phyloP scores from a whole-genome alignment of 2,329 filamentous ascomycete genomes.

The Trichoderma semiorbis region DNA sequence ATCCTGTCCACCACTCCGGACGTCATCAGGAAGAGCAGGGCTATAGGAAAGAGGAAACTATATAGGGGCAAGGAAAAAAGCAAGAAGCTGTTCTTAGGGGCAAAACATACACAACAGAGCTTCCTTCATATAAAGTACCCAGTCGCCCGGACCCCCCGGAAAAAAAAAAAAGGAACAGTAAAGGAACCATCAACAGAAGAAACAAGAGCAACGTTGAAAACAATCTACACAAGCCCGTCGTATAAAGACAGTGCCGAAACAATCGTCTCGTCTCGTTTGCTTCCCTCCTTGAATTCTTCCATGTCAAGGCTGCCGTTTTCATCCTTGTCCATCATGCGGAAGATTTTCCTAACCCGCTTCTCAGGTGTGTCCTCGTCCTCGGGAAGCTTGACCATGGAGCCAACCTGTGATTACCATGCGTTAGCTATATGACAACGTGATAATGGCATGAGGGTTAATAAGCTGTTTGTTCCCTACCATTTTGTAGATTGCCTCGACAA shows the following conservation, averaged over 20 bases:
- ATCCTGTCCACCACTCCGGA: constrained; percentile 5
- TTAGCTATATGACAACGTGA: not conserved
- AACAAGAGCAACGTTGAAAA: not conserved
- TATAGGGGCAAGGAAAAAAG: not conserved
- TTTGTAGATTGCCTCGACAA: constrained; percentile 99
- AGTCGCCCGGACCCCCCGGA: not conserved
- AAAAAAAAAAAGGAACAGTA: not conserved
- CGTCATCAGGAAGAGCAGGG: not conserved
- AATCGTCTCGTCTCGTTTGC: constrained; percentile 97
- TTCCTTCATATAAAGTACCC: constrained; percentile 12
- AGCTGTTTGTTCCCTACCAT: constrained; percentile 61
- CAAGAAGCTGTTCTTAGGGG: not conserved
- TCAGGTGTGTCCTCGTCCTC: constrained; percentile 98
- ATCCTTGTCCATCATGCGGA: constrained; percentile 99
- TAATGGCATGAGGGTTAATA: not conserved
- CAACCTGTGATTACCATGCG: constrained; percentile 59
- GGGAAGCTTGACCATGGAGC: constrained; percentile 97
- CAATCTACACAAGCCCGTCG: constrained; percentile 76
- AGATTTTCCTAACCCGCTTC: constrained; percentile 97
- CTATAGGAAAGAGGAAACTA: not conserved
- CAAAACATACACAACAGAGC: constrained; percentile 8
- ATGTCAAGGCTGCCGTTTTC: constrained; percentile 96
- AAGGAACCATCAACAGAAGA: constrained; percentile 2
- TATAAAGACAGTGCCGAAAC: constrained; percentile 95
- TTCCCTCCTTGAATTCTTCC: constrained; percentile 98